Evolutionary conservation across 305 asterid species (phyloP).

Genomic region (Nicotiana rustica): DNA sequence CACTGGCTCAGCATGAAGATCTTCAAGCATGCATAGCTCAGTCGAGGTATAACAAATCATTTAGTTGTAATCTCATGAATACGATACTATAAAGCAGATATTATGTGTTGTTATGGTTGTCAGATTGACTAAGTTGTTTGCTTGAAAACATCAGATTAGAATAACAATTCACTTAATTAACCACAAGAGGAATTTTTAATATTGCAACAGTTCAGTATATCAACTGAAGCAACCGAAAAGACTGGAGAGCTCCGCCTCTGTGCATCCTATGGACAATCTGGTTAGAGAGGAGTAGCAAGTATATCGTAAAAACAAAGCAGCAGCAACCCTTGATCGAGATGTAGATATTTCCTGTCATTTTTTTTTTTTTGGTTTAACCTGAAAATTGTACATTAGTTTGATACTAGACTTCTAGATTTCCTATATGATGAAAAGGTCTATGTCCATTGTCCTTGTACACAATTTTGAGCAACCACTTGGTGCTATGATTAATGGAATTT

Average conservation of each 20-base stretch:
- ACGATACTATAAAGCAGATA: background rate
- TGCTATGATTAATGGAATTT: background rate
- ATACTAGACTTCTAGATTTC: too few species aligned
- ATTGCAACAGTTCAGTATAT: background rate
- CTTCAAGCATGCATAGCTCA: slow-evolving; percentile 71
- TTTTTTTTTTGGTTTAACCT: background rate
- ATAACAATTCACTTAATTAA: background rate
- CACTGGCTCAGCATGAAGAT: slow-evolving; percentile 84
- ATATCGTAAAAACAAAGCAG: background rate
- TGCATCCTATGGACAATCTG: background rate
- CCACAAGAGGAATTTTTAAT: too few species aligned
- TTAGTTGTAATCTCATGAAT: background rate
- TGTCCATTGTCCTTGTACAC: background rate
- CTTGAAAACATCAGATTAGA: background rate
- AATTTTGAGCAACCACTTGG: too few species aligned
- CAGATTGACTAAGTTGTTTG: background rate
- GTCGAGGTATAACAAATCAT: background rate
- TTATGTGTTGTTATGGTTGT: background rate
- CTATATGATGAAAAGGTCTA: background rate
- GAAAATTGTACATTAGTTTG: too few species aligned
- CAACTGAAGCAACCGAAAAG: too few species aligned
- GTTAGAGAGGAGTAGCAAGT: background rate
- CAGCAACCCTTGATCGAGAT: too few species aligned
- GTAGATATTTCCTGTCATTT: background rate
- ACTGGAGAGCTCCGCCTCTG: background rate